Evolutionary conservation across 1,139 yeast species (phyloP).

Genomic region (Saccharomyces hybrid): DNA sequence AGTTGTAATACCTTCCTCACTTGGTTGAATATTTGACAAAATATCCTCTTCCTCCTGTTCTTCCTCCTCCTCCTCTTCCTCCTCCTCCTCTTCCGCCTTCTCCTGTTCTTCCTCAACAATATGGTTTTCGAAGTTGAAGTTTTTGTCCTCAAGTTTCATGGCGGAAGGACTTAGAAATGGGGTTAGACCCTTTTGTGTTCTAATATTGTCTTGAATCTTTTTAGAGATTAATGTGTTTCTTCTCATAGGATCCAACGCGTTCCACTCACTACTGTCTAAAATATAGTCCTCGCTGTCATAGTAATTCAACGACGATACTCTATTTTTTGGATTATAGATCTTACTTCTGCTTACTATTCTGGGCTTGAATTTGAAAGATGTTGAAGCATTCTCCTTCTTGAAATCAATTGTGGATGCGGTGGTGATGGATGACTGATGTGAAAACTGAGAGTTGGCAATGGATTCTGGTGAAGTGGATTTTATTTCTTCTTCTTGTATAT

Average conservation of each 20-base stretch:
- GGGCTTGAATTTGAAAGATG: conserved; percentile 15
- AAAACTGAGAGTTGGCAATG: conserved; percentile 25
- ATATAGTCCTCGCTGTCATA: conserved; percentile 10
- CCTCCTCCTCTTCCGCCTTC: too few relatives aligned
- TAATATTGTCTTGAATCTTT: conserved; percentile 16
- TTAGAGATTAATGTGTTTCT: conserved; percentile 19
- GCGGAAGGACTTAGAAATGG: not conserved
- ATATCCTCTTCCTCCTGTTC: not conserved
- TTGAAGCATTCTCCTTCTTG: not conserved
- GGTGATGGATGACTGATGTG: conserved; percentile 16
- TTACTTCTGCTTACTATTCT: conserved; percentile 14
- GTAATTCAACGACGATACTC: not conserved
- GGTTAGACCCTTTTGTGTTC: not conserved
- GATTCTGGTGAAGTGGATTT: conserved; percentile 28
- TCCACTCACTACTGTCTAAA: conserved; percentile 7
- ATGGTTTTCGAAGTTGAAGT: not conserved
- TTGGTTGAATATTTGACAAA: not conserved
- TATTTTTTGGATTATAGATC: conserved; percentile 7
- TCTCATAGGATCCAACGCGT: conserved; percentile 21
- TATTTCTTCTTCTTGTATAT: conserved; percentile 32
- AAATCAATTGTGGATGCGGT: conserved; percentile 9
- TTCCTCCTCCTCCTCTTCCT: too few relatives aligned
- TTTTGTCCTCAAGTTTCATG: not conserved
- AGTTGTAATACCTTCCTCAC: not conserved
- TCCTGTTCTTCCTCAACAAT: not conserved